phyloP scores from a whole-genome alignment of 2,329 filamentous ascomycete genomes.

The Domatiomyces catenatus region DNA sequence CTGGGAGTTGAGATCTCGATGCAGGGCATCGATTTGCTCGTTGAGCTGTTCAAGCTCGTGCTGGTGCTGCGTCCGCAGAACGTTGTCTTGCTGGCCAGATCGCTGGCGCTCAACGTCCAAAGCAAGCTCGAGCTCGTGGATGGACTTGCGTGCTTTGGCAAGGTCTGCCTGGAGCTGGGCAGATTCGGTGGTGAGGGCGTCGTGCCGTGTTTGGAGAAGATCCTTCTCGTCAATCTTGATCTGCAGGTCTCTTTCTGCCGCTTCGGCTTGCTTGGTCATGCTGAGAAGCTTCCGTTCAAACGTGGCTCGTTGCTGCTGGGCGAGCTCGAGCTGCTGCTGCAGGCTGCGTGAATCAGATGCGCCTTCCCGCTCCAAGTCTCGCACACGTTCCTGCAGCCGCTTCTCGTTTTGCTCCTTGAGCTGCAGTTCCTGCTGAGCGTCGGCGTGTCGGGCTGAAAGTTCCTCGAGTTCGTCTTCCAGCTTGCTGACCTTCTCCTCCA shows the following conservation, averaged over 20 bases:
- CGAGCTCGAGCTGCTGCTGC: conserved; percentile 30
- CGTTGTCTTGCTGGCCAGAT: conserved; percentile 44
- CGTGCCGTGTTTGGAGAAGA: conserved; percentile 52
- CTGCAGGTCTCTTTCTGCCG: conserved; percentile 45
- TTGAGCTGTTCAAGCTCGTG: conserved; percentile 40
- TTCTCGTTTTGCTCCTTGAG: conserved; percentile 28
- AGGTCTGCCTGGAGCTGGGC: conserved; percentile 52
- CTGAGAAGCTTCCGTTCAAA: conserved; percentile 30
- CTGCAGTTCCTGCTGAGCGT: conserved; percentile 30
- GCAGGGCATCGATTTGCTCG: conserved; percentile 44
- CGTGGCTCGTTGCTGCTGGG: conserved; percentile 29
- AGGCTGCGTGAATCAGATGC: conserved; percentile 24
- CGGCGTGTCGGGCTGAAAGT: conserved; percentile 31
- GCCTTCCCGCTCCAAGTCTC: conserved; percentile 26
- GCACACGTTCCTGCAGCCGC: conserved; percentile 28
- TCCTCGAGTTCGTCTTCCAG: conserved; percentile 51
- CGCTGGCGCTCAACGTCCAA: conserved; percentile 41
- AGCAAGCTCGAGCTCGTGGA: conserved; percentile 34
- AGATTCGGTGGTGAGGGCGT: conserved; percentile 51
- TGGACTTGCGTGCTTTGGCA: conserved; percentile 27
- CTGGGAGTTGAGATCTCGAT: conserved; percentile 51
- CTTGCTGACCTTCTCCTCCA: conserved; percentile 53
- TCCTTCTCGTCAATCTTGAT: conserved; percentile 48
- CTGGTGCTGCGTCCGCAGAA: conserved; percentile 40
- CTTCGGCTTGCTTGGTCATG: conserved; percentile 31